Evolutionary conservation across 2,329 filamentous ascomycete species (phyloP).

Genomic region (Colletotrichum sp.): DNA sequence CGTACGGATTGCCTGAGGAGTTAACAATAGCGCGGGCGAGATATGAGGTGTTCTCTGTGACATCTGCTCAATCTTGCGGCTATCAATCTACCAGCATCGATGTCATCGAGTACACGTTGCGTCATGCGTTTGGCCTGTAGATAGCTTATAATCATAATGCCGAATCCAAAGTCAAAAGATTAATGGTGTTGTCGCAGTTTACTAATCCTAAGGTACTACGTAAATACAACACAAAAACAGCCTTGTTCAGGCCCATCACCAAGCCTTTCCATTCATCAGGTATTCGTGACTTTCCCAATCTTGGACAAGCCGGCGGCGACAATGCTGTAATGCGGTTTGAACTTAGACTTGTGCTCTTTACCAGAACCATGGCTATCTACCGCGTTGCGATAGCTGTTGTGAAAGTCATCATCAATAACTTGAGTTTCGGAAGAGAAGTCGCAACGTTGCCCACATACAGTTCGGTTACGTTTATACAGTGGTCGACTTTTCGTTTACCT

Average conservation of each 20-base stretch:
- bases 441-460: not conserved
- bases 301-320: not conserved
- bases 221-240: not conserved
- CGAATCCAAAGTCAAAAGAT: not conserved
- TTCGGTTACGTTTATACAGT: not conserved
- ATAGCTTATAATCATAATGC: not conserved
- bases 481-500: not conserved
- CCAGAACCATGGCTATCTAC: not conserved
- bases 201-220: not conserved
- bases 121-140: not conserved
- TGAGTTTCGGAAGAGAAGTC: not conserved
- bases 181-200: not conserved
- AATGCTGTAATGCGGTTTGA: not conserved
- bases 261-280: not conserved
- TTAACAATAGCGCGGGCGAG: not conserved
- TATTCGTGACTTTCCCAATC: not conserved
- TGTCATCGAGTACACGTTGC: not conserved
- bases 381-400: not conserved
- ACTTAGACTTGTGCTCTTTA: not conserved
- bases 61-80: not conserved
- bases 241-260: accelerated
- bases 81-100: not conserved
- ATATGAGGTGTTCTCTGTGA: not conserved
- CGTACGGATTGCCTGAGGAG: not conserved
- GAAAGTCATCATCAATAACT: not conserved